phyloP scores from a whole-genome alignment of 2,329 filamentous ascomycete species.

The Monilinia fructicola region DNA sequence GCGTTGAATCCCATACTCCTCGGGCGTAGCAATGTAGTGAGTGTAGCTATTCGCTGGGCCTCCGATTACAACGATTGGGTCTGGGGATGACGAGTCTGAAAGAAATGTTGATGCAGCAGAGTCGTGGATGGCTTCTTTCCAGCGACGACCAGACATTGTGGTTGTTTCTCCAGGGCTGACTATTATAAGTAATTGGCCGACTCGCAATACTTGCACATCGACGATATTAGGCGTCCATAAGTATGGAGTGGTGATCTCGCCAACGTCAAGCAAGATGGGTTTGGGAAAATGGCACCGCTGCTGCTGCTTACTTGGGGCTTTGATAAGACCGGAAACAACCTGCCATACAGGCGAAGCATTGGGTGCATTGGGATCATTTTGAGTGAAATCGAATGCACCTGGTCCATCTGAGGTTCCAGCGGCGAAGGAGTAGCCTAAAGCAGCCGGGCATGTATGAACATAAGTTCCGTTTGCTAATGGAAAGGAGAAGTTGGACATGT shows the following conservation, averaged over 20 bases:
- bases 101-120: conserved; percentile 47
- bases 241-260: conserved; percentile 75
- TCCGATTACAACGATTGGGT: conserved; percentile 78
- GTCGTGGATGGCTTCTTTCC: conserved; percentile 69
- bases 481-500: conserved; percentile 77
- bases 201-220: conserved; percentile 80
- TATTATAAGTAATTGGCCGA: conserved; percentile 81
- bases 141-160: conserved; percentile 87
- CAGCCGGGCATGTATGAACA: conserved; percentile 78
- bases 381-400: conserved; percentile 89
- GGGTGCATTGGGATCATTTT: conserved; percentile 74
- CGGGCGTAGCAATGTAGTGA: conserved; percentile 71
- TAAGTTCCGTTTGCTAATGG: conserved; percentile 67
- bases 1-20: conserved; percentile 81
- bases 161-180: conserved; percentile 85
- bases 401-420: conserved; percentile 91
- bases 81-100: conserved; percentile 43
- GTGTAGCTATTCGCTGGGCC: conserved; percentile 90
- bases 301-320: conserved; percentile 68
- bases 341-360: conserved; percentile 69
- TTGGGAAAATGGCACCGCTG: conserved; percentile 76
- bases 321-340: conserved; percentile 70
- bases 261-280: conserved; percentile 84
- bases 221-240: conserved; percentile 89
- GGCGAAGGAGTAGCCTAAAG: conserved; percentile 88